Conservation (phyloP, 2,329 filamentous ascomycete genomes). For the Penicillium sp. region DNA sequence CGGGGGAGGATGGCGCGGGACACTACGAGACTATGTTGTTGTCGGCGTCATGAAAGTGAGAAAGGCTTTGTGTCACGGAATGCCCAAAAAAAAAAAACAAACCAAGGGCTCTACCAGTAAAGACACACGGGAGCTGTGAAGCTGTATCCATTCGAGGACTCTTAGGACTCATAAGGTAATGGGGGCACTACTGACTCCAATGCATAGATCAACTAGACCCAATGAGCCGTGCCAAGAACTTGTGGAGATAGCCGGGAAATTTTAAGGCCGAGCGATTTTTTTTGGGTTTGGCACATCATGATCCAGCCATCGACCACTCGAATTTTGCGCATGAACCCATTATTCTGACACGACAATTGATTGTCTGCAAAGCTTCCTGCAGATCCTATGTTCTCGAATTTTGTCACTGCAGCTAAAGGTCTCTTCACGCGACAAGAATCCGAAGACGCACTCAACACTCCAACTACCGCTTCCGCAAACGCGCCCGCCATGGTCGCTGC, state of each 20-base stretch:
- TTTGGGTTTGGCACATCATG: slow-evolving; percentile 15
- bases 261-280: slow-evolving; percentile 21
- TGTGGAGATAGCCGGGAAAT: slow-evolving; percentile 17
- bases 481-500: slow-evolving; percentile 32
- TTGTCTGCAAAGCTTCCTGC: slow-evolving; percentile 4
- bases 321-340: too few species aligned
- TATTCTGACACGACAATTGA: too few species aligned
- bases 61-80: too few species aligned
- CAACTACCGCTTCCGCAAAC: slow-evolving; percentile 12
- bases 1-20: too few species aligned
- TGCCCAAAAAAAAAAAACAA: too few species aligned
- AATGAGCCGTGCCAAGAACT: slow-evolving; percentile 6
- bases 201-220: slow-evolving; percentile 1
- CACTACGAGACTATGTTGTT: too few species aligned
- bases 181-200: too few species aligned
- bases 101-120: too few species aligned
- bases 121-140: too few species aligned
- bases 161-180: too few species aligned
- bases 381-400: slow-evolving; percentile 37
- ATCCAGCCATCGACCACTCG: slow-evolving; percentile 2
- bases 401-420: slow-evolving; percentile 40
- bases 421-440: slow-evolving; percentile 32
- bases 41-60: too few species aligned
- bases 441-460: slow-evolving; percentile 12
- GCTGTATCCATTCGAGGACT: too few species aligned